Evolutionary conservation across 2,329 filamentous ascomycete species (phyloP).

Genomic region (Helotiales sp.): DNA sequence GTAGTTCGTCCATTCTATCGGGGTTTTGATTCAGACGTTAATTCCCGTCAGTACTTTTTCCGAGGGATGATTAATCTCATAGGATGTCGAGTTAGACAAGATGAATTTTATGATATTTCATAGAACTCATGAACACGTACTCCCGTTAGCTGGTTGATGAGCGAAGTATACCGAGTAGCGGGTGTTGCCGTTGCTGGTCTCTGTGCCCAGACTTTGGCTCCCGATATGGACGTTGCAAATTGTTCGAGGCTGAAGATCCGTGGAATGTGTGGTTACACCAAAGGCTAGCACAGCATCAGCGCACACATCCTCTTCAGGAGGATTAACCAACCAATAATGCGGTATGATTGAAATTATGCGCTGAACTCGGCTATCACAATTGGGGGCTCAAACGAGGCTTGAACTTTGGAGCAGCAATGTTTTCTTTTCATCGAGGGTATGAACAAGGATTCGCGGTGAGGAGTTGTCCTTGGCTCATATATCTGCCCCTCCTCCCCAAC

Average conservation of each 20-base stretch:
- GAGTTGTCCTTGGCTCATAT: not conserved
- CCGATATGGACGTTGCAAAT: not conserved
- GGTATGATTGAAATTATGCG: not conserved
- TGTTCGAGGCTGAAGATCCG: conserved; percentile 1
- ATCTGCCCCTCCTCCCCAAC: not conserved
- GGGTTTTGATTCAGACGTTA: not conserved
- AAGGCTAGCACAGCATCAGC: not conserved
- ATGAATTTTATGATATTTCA: no score
- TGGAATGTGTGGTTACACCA: not conserved
- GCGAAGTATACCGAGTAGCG: not conserved
- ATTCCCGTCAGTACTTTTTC: not conserved
- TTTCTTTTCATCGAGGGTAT: not conserved
- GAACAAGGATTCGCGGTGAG: not conserved
- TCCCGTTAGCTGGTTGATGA: not conserved
- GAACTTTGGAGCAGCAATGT: not conserved
- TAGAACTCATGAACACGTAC: not conserved
- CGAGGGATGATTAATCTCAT: not conserved
- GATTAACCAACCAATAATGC: not conserved
- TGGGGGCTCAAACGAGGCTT: not conserved
- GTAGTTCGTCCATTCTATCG: not conserved
- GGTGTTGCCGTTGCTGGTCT: not conserved
- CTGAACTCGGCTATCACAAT: not conserved
- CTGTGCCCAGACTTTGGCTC: not conserved
- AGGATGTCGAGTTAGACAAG: no score
- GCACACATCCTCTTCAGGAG: not conserved